Evolutionary conservation across 2,329 filamentous ascomycete genomes (phyloP).

Genomic region (Curvularia sp.): DNA sequence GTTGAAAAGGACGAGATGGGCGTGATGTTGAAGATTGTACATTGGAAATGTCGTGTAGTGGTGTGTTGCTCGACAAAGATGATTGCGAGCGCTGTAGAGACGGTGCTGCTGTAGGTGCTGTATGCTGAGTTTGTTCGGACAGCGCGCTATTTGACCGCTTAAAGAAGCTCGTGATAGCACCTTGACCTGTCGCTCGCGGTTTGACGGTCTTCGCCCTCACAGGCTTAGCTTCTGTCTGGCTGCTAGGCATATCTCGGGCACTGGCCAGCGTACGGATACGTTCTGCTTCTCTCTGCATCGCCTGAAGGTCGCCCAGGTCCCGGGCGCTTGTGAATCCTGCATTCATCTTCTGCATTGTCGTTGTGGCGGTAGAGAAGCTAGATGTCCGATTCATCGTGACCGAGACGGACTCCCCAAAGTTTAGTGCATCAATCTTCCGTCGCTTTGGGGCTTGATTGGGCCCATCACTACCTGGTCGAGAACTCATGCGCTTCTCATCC

Average conservation of each 20-base stretch:
- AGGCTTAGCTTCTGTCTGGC: conserved; percentile 24
- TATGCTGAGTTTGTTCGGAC: conserved; percentile 20
- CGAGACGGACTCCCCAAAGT: conserved; percentile 20
- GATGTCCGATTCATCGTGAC: conserved; percentile 43
- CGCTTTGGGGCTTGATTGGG: conserved; percentile 31
- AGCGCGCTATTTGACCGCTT: conserved; percentile 36
- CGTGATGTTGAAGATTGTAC: conserved; percentile 20
- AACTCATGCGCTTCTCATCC: conserved; percentile 17
- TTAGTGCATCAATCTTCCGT: conserved; percentile 34
- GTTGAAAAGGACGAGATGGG: conserved; percentile 28
- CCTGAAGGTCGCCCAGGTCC: conserved; percentile 40
- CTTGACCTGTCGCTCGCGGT: conserved; percentile 57
- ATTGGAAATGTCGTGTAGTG: conserved; percentile 47
- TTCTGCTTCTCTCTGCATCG: conserved; percentile 51
- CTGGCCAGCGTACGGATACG: conserved; percentile 32
- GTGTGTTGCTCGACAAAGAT: conserved; percentile 20
- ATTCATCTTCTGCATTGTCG: conserved; percentile 30
- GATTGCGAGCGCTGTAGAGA: conserved; percentile 34
- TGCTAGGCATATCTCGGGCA: conserved; percentile 32
- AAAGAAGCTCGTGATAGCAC: conserved; percentile 62
- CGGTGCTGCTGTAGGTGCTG: conserved; percentile 10
- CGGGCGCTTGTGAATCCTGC: conserved; percentile 51
- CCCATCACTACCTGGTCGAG: conserved; percentile 10
- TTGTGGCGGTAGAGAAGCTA: conserved; percentile 37
- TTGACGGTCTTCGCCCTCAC: conserved; percentile 32